Evolutionary conservation across 2,329 filamentous ascomycete species (phyloP).

Genomic region (Sordariomycetes sp.): DNA sequence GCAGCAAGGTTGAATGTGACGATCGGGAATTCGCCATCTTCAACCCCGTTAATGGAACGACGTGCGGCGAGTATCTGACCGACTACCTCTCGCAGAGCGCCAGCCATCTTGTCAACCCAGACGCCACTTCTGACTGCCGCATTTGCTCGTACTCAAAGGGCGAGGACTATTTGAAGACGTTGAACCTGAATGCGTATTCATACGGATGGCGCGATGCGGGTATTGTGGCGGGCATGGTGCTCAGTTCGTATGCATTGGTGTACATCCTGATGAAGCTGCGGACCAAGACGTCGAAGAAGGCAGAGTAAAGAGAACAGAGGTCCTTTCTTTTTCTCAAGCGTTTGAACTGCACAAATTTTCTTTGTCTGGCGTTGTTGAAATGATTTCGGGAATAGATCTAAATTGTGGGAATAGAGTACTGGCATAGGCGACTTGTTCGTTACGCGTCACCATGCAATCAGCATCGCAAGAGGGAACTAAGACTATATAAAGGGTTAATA

Average conservation of each 20-base stretch:
- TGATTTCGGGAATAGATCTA: no score
- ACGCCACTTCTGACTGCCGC: conserved; percentile 42
- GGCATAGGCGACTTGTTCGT: no score
- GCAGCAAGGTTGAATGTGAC: conserved; percentile 33
- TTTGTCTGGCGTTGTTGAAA: no score
- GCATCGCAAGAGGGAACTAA: no score
- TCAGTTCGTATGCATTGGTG: conserved; percentile 41
- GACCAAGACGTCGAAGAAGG: conserved; percentile 38
- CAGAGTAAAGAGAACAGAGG: conserved; percentile 8
- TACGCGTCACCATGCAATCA: no score
- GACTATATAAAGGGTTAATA: no score
- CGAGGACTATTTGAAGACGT: conserved; percentile 46
- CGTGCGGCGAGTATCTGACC: conserved; percentile 49
- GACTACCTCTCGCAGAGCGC: conserved; percentile 34
- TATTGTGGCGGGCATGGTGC: conserved; percentile 46
- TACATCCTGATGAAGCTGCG: conserved; percentile 37
- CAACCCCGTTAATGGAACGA: conserved; percentile 37
- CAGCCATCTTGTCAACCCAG: conserved; percentile 49
- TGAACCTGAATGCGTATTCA: conserved; percentile 52
- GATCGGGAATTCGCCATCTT: conserved; percentile 41
- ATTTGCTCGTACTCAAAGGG: conserved; percentile 53
- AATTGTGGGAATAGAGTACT: no score
- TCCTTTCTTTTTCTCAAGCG: no score
- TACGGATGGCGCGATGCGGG: conserved; percentile 60
- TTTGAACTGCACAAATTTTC: no score